A percentile compares a stretch with the other conserved stretches of the same genome.
phyloP scores from a whole-genome alignment of 108 stramenopile species.

The Ochromonas danica region DNA sequence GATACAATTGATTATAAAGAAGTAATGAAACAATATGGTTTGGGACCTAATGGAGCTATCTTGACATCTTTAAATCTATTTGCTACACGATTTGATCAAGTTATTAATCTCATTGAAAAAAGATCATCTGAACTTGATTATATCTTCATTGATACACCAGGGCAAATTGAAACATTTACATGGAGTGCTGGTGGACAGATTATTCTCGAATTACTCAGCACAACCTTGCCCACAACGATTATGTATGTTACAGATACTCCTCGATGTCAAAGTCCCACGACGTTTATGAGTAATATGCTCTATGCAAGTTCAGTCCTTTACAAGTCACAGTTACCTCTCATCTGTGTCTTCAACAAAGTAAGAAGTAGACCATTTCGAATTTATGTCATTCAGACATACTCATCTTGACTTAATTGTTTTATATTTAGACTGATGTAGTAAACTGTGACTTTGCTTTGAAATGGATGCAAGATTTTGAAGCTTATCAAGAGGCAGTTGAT shows the following conservation, averaged over 20 bases:
- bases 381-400: background rate
- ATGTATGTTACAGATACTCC: conserved; percentile 95
- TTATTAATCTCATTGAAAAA: conserved; percentile 82
- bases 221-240: conserved; percentile 88
- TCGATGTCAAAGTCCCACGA: conserved; percentile 84
- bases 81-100: conserved; percentile 97
- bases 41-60: conserved; percentile 99
- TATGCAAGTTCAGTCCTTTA: conserved; percentile 96
- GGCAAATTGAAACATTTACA: conserved; percentile 99
- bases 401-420: conserved; percentile 40
- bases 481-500: conserved; percentile 91
- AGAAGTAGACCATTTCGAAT: too few species aligned
- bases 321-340: conserved; percentile 85
- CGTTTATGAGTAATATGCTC: conserved; percentile 99
- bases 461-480: conserved; percentile 98
- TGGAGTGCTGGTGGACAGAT: conserved; percentile 97
- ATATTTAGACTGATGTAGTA: conserved; percentile 63
- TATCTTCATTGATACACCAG: conserved; percentile 44
- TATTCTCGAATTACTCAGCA: conserved; percentile 83
- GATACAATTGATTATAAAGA: conserved; percentile 97
- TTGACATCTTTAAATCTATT: conserved; percentile 95
- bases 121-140: conserved; percentile 54
- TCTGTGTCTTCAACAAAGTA: conserved; percentile 93
- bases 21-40: conserved; percentile 94
- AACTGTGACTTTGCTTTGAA: conserved; percentile 77